These are phyloP conservation scores for Beverwykella pulmonaria DNA, from an alignment of 495 filamentous ascomycete species.

Conservation along the genomic window DNA sequence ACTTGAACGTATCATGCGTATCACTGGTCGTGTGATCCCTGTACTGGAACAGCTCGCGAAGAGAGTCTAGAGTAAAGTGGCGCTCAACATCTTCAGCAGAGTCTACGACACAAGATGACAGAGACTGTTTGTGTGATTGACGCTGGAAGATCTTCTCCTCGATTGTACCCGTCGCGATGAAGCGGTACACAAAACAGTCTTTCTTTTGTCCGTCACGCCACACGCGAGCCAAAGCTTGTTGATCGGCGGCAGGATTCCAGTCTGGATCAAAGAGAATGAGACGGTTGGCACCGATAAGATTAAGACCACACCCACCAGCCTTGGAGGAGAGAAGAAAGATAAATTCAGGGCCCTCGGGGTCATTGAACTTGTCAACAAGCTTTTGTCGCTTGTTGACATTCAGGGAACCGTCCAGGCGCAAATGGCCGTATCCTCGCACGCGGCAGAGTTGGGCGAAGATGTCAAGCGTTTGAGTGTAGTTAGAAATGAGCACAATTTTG, in stretches of 20 bases:
- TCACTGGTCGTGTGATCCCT: slow-evolving; percentile 80
- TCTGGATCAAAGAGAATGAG: slow-evolving; percentile 97
- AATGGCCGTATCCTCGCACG: slow-evolving; percentile 74
- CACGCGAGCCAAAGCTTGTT: slow-evolving; percentile 94
- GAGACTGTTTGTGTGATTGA: slow-evolving; percentile 95
- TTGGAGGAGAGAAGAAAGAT: slow-evolving; percentile 95
- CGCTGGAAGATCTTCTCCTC: slow-evolving; percentile 99
- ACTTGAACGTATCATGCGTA: slow-evolving; percentile 99
- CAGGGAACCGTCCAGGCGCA: slow-evolving; percentile 96
- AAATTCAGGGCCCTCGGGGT: slow-evolving; percentile 87
- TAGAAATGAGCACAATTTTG: slow-evolving; percentile 98
- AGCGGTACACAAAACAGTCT: slow-evolving; percentile 98
- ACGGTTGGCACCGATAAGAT: slow-evolving; percentile 95
- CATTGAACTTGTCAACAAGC: slow-evolving; percentile 97
- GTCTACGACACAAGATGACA: slow-evolving; percentile 97
- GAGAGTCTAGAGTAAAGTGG: slow-evolving; percentile 86
- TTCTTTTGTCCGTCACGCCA: slow-evolving; percentile 99
- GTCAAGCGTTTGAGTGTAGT: slow-evolving; percentile 96
- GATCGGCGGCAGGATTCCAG: slow-evolving; percentile 98
- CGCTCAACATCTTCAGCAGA: slow-evolving; percentile 94
- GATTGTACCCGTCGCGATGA: slow-evolving; percentile 96
- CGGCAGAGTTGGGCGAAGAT: slow-evolving; percentile 93
- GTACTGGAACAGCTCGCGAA: slow-evolving; percentile 94
- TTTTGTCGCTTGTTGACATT: slow-evolving; percentile 95
- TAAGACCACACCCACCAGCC: slow-evolving; percentile 94